A percentile compares a stretch with the other conserved stretches of the same genome.
phyloP scores from a whole-genome alignment of 306 rosid species.

The Spatholobus suberectus region DNA sequence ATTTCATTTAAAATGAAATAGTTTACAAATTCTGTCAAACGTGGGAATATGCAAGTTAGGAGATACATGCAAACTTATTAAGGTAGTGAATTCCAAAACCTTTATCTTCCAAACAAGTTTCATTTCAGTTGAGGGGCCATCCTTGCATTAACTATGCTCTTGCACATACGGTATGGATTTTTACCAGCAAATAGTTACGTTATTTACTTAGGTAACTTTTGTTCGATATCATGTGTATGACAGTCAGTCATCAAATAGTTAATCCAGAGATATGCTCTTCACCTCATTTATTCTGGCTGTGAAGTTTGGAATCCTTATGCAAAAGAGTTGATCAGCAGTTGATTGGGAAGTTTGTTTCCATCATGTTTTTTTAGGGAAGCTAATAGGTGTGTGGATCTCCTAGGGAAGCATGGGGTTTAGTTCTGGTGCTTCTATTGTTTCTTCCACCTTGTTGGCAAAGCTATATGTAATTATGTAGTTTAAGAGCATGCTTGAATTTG shows the following conservation, averaged over 20 bases:
- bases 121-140: not conserved
- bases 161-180: not conserved
- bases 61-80: not conserved
- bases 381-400: no score
- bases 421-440: not conserved
- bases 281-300: not conserved
- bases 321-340: not conserved
- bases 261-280: not conserved
- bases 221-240: not conserved
- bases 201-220: not conserved
- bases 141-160: not conserved
- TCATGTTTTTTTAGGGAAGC: no score
- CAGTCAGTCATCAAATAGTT: not conserved
- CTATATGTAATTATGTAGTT: not conserved
- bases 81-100: not conserved
- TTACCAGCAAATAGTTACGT: not conserved
- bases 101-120: not conserved
- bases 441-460: not conserved
- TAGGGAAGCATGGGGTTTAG: not conserved
- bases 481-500: slow-evolving; percentile 9
- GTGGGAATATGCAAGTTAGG: not conserved
- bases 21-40: not conserved
- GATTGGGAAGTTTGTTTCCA: not conserved
- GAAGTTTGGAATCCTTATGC: not conserved
- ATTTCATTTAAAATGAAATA: not conserved